Evolutionary conservation across 202 grass and related monocot species (phyloP).

Genomic region (Musa balbisiana): DNA sequence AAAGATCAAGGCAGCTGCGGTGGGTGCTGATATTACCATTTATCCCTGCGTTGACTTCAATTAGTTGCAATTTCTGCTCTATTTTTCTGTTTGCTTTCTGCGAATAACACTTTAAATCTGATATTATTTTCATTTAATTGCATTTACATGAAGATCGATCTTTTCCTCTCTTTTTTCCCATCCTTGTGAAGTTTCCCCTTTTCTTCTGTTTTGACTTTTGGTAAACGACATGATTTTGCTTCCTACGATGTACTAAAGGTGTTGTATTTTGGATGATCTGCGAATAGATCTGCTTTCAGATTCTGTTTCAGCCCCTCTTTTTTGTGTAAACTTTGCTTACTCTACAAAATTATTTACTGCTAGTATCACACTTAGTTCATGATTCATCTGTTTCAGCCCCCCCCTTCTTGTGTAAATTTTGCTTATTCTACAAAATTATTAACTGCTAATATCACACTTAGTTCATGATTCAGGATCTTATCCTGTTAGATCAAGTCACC

Average conservation of each 20-base stretch:
- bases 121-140: no score
- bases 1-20: constrained; percentile 50
- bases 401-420: no score
- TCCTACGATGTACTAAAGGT: not conserved
- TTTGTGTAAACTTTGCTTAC: not conserved
- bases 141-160: no score
- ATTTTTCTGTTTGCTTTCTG: not conserved
- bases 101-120: not conserved
- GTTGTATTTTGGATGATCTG: not conserved
- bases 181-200: not conserved
- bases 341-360: not conserved
- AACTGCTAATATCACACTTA: not conserved
- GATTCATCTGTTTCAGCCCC: no score
- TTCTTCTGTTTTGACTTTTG: not conserved
- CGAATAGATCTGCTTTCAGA: not conserved
- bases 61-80: not conserved
- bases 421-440: not conserved
- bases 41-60: not conserved
- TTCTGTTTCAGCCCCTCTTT: not conserved
- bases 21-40: constrained; percentile 9
- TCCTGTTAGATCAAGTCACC: no score
- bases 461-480: no score
- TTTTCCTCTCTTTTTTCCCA: no score
- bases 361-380: no score
- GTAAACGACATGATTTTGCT: not conserved